phyloP scores from a whole-genome alignment of 441 rosid species.

The Gossypium schwendimanii region DNA sequence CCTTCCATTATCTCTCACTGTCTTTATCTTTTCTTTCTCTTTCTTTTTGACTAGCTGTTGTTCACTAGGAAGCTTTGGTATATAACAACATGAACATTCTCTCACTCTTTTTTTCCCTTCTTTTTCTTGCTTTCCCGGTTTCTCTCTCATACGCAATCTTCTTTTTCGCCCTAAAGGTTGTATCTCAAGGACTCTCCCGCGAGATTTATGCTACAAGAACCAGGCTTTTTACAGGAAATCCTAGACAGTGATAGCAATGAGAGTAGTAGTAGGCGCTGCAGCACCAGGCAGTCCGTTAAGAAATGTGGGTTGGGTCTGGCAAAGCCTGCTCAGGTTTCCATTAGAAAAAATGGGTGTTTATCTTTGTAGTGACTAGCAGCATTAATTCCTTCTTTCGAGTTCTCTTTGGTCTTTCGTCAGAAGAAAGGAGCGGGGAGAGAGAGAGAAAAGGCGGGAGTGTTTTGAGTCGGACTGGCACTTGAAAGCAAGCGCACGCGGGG shows the following conservation, averaged over 20 bases:
- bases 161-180: constrained; percentile 29
- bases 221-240: constrained; percentile 67
- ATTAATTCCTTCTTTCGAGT: background rate
- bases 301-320: constrained; percentile 16
- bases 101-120: background rate
- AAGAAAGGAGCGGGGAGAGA: background rate
- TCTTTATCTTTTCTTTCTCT: constrained; percentile 26
- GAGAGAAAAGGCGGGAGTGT: background rate
- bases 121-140: constrained; percentile 18
- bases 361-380: background rate
- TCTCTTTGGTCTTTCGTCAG: background rate
- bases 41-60: background rate
- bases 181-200: constrained; percentile 70
- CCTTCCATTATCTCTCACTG: constrained; percentile 40
- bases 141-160: constrained; percentile 30
- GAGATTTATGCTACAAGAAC: constrained; percentile 71
- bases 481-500: constrained; percentile 29
- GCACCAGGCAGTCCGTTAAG: constrained; percentile 28
- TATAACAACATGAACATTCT: constrained; percentile 6
- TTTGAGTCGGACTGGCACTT: background rate
- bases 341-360: background rate
- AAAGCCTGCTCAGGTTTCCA: background rate
- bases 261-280: constrained; percentile 9
- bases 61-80: constrained; percentile 1
- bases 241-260: constrained; percentile 43